Percentiles rank a stretch among this genome's conserved stretches.
These are phyloP conservation scores for Phaffomyces antillensis DNA, from an alignment of 805 yeast genomes.

Conservation along the genomic window DNA sequence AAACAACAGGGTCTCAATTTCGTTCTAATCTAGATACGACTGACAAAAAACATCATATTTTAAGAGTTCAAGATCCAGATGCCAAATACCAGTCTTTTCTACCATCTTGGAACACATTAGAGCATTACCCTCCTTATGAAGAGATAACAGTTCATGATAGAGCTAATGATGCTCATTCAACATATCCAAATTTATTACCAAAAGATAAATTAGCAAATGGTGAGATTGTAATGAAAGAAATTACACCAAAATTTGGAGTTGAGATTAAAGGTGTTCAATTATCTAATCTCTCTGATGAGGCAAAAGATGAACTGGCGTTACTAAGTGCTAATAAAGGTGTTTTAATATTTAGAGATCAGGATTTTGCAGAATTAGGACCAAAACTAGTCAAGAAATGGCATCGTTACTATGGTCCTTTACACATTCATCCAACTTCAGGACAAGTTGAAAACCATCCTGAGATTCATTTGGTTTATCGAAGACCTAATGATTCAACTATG, in stretches of 20 bases:
- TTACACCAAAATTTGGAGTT: slow-evolving; percentile 65
- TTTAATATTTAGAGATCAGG: slow-evolving; percentile 55
- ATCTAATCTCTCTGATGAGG: slow-evolving; percentile 42
- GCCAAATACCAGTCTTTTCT: slow-evolving; percentile 24
- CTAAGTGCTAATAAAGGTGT: slow-evolving; percentile 62
- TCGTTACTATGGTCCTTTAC: slow-evolving; percentile 57
- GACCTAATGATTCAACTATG: slow-evolving; percentile 10
- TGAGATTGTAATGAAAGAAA: slow-evolving; percentile 3
- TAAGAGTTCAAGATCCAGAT: slow-evolving; percentile 8
- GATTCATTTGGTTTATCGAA: slow-evolving; percentile 44
- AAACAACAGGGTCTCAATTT: slow-evolving; percentile 11
- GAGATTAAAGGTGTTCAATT: slow-evolving; percentile 53
- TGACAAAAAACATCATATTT: slow-evolving; percentile 1
- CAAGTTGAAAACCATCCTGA: slow-evolving; percentile 53
- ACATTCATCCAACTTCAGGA: slow-evolving; percentile 67
- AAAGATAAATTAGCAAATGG: slow-evolving; percentile 4
- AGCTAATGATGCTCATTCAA: slow-evolving; percentile 17
- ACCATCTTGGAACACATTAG: slow-evolving; percentile 23
- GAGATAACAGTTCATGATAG: slow-evolving; percentile 3
- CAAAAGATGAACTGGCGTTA: slow-evolving; percentile 62
- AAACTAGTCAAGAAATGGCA: slow-evolving; percentile 43
- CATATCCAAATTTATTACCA: slow-evolving; percentile 21
- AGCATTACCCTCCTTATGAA: slow-evolving; percentile 16
- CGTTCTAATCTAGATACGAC: slow-evolving; percentile 2
- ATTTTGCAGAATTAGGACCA: slow-evolving; percentile 48